Percentiles rank a stretch among this genome's conserved stretches.
Evolutionary conservation across 148 eudicot species (phyloP).

Genomic region (Diospyros lotus): DNA sequence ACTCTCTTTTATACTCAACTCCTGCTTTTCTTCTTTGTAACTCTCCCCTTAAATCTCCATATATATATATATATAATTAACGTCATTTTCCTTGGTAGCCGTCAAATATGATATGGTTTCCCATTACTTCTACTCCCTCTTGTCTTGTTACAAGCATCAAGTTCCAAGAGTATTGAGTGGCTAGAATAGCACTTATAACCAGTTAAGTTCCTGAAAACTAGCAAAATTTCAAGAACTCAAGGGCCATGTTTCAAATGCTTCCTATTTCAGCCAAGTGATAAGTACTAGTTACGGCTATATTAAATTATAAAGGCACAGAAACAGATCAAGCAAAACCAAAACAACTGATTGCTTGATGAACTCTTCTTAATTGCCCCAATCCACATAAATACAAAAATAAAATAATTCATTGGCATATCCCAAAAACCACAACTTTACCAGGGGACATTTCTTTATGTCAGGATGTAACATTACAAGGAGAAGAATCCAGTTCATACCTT

Average conservation of each 20-base stretch:
- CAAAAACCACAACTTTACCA: not conserved
- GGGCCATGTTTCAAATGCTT: too few relatives aligned
- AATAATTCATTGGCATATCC: too few relatives aligned
- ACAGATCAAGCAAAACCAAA: not conserved
- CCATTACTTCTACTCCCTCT: too few relatives aligned
- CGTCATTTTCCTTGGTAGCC: too few relatives aligned
- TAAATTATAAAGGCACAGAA: not conserved
- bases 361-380: not conserved
- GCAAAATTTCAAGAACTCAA: not conserved
- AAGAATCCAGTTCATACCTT: conserved; percentile 31
- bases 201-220: not conserved
- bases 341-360: not conserved
- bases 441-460: not conserved
- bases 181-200: not conserved
- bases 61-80: too few relatives aligned
- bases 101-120: too few relatives aligned
- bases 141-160: too few relatives aligned
- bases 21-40: too few relatives aligned
- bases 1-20: not conserved
- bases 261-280: not conserved
- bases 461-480: conserved; percentile 6
- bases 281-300: too few relatives aligned
- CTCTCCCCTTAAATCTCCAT: not conserved
- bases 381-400: not conserved
- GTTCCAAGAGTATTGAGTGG: not conserved